Base-by-base conservation (phyloP, 768 basidiomycete species). In the Atractiella rhizophila region DNA sequence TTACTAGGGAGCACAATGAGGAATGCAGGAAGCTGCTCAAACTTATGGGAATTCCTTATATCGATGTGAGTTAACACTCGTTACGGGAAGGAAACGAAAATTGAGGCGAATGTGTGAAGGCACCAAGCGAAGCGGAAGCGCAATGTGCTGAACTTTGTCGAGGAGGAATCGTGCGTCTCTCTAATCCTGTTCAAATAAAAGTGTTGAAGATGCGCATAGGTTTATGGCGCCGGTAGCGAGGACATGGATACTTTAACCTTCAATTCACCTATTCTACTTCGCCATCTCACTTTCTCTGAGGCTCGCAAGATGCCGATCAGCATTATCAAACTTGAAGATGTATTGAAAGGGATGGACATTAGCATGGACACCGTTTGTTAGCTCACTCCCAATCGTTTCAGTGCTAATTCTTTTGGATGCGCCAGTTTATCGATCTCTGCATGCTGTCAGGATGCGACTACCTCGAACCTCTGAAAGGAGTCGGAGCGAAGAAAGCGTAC, bases 181-280 rank as follows among this genome's bases (percentile, higher is more conserved):
- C n/a, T n/a, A n/a, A n/a, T n/a, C n/a, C n/a, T n/a, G n/a, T n/a
- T n/a, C n/a, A n/a, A n/a, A n/a, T n/a, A n/a, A n/a, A n/a, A n/a
- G n/a, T n/a, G n/a, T n/a, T n/a, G n/a, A n/a, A n/a, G n/a, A n/a
- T n/a, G n/a, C n/a, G n/a, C n/a, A n/a, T n/a, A n/a, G n/a, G n/a
- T n/a, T 21, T 96, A 81, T 57, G 91, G 81, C 1, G 86, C 91
- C 7, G 91, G 91, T 12, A 91, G 86, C 0, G 91, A 96, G 60
- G 91, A 98, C 59, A 98, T 98, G 91, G 91, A 98, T 54, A 98
- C 91, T 7, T 70, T 98, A 18, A 98, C 91, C 1, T 98, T 98
- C 64, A 68, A 71, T 49, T 64, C 88, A 0, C 88, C 91, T 2
- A 74, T 88, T 32, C 67, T 98, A 8, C 76, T 78, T 51, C 80